Percentiles rank a stretch among this genome's conserved stretches.
phyloP scores from a whole-genome alignment of 371 early-diverging fungal genomes.

The Basidiobolus meristosporus region DNA sequence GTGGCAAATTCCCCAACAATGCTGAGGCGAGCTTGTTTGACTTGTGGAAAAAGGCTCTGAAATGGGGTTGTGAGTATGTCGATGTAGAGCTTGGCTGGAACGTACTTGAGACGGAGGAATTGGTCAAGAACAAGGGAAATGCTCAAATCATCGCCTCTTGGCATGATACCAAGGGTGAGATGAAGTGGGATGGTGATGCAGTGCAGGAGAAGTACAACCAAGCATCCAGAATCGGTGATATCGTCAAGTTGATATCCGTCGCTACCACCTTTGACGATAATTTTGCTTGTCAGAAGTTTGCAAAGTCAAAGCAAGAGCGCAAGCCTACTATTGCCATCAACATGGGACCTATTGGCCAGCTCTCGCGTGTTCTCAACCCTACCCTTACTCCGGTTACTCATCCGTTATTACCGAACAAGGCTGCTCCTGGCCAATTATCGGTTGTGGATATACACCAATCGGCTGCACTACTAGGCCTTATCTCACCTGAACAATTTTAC shows the following conservation, averaged over 20 bases:
- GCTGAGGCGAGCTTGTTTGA: conserved; percentile 36
- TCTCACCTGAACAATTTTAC: conserved; percentile 47
- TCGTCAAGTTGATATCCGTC: conserved; percentile 77
- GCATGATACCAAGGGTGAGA: conserved; percentile 57
- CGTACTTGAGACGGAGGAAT: conserved; percentile 15
- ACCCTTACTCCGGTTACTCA: conserved; percentile 89
- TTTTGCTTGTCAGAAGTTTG: conserved; percentile 44
- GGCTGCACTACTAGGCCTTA: conserved; percentile 43
- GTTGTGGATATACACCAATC: conserved; percentile 55
- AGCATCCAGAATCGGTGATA: conserved; percentile 40
- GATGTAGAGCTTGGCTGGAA: conserved; percentile 66
- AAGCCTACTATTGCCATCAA: conserved; percentile 81
- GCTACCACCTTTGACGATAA: conserved; percentile 63
- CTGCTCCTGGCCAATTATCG: conserved; percentile 92
- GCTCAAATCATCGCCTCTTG: conserved; percentile 67
- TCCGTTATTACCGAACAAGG: conserved; percentile 45
- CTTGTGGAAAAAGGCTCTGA: conserved; percentile 42
- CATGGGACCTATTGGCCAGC: conserved; percentile 80
- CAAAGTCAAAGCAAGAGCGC: conserved; percentile 4
- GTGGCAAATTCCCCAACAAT: conserved; percentile 61
- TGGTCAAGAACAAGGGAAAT: conserved; percentile 30
- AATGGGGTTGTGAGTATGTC: conserved; percentile 84
- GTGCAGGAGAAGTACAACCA: conserved; percentile 30
- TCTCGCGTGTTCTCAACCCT: conserved; percentile 70
- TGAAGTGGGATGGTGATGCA: conserved; percentile 34